phyloP scores from a whole-genome alignment of 768 basidiomycete species.

The Pholiota conissans region DNA sequence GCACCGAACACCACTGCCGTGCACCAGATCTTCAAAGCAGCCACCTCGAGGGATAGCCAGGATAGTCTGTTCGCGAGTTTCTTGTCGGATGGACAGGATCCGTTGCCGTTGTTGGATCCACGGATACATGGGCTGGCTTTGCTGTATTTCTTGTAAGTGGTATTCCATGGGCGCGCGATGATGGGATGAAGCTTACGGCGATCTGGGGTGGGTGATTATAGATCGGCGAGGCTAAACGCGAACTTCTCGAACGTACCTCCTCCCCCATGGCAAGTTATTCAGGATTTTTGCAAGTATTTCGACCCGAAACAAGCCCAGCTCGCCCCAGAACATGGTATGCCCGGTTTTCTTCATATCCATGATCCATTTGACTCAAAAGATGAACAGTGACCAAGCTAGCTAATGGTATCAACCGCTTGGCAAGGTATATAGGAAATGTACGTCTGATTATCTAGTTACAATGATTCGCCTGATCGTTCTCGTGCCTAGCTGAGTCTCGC shows the following conservation, averaged over 20 bases:
- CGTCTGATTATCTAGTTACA: conserved; percentile 17
- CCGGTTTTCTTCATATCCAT: not conserved
- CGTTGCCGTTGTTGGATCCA: conserved; percentile 57
- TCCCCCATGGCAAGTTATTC: conserved; percentile 43
- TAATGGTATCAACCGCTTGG: conserved; percentile 55
- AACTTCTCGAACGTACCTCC: conserved; percentile 34
- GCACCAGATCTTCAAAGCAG: conserved; percentile 43
- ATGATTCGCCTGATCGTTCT: not conserved
- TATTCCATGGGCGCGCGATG: not conserved
- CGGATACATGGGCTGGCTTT: conserved; percentile 60
- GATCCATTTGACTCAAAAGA: not conserved
- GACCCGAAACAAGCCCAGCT: conserved; percentile 60
- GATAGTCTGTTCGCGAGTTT: conserved; percentile 56
- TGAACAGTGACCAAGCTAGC: conserved; percentile 65
- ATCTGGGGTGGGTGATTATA: conserved; percentile 21
- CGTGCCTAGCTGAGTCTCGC: conserved; percentile 43
- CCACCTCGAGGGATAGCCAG: conserved; percentile 52
- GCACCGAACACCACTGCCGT: conserved; percentile 35
- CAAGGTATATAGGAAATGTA: conserved; percentile 52
- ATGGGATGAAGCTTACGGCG: not conserved
- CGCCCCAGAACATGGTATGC: conserved; percentile 68
- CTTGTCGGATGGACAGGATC: conserved; percentile 65
- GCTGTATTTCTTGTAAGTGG: conserved; percentile 71
- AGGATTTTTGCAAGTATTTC: conserved; percentile 64
- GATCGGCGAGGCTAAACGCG: conserved; percentile 55